phyloP scores from a whole-genome alignment of 345 rosid species.

The Eutrema japonicum region DNA sequence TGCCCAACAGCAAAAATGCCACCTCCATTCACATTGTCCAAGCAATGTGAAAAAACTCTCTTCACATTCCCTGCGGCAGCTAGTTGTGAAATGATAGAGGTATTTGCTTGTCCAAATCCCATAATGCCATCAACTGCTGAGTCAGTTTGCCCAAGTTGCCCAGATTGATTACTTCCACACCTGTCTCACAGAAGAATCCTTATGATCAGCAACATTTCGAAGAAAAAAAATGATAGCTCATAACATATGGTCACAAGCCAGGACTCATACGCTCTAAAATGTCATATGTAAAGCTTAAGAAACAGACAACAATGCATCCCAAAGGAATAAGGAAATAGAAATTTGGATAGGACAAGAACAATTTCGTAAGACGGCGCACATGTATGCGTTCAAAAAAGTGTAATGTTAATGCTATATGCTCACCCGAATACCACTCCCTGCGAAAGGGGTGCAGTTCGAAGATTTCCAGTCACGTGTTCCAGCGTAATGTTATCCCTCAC shows the following conservation, averaged over 20 bases:
- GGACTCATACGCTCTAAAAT: not conserved
- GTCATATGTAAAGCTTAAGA: slow-evolving; percentile 13
- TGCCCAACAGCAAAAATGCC: slow-evolving; percentile 90
- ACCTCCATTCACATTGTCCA: slow-evolving; percentile 76
- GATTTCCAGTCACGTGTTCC: slow-evolving; percentile 41
- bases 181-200: slow-evolving; percentile 45
- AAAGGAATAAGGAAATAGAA: slow-evolving; percentile 11
- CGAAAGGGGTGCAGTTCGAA: slow-evolving; percentile 30
- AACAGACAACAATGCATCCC: not conserved
- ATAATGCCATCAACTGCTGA: slow-evolving; percentile 91
- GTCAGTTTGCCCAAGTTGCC: slow-evolving; percentile 66
- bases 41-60: slow-evolving; percentile 80
- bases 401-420: not conserved
- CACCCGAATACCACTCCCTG: slow-evolving; percentile 42
- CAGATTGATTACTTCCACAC: slow-evolving; percentile 87
- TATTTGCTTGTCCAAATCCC: slow-evolving; percentile 91
- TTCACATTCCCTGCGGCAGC: slow-evolving; percentile 69
- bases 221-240: not conserved
- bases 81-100: slow-evolving; percentile 86
- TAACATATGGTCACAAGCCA: not conserved
- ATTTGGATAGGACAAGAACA: slow-evolving; percentile 2
- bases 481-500: slow-evolving; percentile 39
- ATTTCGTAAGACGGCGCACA: not conserved
- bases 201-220: not conserved
- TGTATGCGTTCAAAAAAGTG: not conserved